Evolutionary conservation across 2,329 filamentous ascomycete genomes (phyloP), one percentile per base, ranked within the genome.

Genomic region (Pestalotiopsis sp.): DNA sequence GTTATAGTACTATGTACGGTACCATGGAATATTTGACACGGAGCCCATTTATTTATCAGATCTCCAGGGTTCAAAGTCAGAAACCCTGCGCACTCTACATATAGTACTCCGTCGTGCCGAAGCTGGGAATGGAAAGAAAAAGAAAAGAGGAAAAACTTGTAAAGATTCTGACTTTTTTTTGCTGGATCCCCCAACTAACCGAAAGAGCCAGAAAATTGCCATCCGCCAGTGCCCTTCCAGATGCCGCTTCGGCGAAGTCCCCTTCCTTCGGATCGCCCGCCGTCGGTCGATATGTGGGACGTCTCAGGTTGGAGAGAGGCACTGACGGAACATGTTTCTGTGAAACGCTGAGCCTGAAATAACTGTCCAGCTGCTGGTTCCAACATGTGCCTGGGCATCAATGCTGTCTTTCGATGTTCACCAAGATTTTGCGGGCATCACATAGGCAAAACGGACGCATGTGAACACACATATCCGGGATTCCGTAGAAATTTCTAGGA

Each of bases 281-380:
- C 36, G 25, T 38, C 23, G 31, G 23, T 52, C 23, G 31, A 45
- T 52, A 64, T 45, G 27, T 65, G 63, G 63, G 63, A 65, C 49
- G 63, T 65, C 63, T 65, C 63, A 65, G 63, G 63, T 65, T 45
- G 27, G 49, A 45, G 63, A 45, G 45, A 38, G 20, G 45, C 45
- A 31, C 63, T 31, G 31, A 56, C 41, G 45, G 45, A 14, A 49
- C 39, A 41, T 57, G 45, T 65, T 56, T 65, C 63, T 65, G 25
- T 65, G 63, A 65, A 65, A 65, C 63, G 41, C 41, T 65, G 63
- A 45, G 38, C 45, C 25, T 65, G 41, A 39, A 13, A n/a, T 13
- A 56, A 64, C 45, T n/a, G 31, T 27, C 38, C 14, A 25, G 27
- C 57, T 25, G 57, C 11, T 14, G 57, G n/a, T 12, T 12, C 13